These are phyloP conservation scores for Saccharomycopsis javanensis DNA, from an alignment of 805 yeast genomes.

Conservation along the genomic window DNA sequence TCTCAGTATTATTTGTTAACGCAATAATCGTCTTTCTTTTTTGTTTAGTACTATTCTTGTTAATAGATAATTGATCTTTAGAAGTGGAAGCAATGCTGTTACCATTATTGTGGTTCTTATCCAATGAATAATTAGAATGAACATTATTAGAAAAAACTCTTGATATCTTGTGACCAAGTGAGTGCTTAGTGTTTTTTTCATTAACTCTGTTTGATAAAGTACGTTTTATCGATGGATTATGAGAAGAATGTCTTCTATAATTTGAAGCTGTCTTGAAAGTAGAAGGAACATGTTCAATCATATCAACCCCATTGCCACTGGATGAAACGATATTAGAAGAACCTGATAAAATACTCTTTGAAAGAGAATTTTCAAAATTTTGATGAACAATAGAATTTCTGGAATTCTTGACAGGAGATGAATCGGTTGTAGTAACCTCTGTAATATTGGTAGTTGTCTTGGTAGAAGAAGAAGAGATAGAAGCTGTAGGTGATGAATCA, in stretches of 20 bases:
- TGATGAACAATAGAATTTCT: background rate
- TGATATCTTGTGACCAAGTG: constrained; percentile 6
- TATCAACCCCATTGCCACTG: background rate
- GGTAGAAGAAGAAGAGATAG: background rate
- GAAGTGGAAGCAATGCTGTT: background rate
- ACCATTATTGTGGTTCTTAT: background rate
- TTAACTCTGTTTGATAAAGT: background rate
- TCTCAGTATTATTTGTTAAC: background rate
- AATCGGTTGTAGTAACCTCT: background rate
- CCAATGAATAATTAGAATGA: constrained; percentile 4
- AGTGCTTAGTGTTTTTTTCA: background rate
- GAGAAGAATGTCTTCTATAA: constrained; percentile 1
- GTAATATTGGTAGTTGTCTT: background rate
- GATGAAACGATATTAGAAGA: background rate
- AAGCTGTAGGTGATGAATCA: background rate
- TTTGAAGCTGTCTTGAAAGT: background rate
- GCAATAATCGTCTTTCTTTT: constrained; percentile 10
- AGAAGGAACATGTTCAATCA: background rate
- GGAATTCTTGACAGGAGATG: background rate
- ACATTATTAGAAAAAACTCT: constrained; percentile 14
- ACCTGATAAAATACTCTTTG: background rate
- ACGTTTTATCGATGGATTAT: background rate
- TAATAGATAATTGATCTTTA: background rate
- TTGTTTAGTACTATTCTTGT: background rate
- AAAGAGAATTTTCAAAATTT: background rate